phyloP scores from a whole-genome alignment of 345 rosid genomes.

The Kernera saxatilis region DNA sequence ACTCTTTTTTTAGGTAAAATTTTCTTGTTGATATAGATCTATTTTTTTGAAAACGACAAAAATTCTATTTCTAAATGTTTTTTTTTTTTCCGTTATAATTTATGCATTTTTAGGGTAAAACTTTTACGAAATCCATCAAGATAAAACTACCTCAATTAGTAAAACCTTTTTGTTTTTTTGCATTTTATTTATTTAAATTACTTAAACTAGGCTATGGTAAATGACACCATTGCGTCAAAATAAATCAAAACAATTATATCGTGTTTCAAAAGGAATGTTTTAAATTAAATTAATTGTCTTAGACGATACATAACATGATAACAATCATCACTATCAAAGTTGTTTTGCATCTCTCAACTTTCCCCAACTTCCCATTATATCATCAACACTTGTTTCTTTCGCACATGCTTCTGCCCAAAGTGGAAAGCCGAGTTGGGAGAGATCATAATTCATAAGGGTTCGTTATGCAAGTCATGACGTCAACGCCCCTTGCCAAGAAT shows the following conservation, averaged over 20 bases:
- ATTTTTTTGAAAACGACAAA: neutral
- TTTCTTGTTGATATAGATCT: neutral
- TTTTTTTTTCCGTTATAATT: neutral
- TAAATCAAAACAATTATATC: neutral
- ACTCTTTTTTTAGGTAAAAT: neutral
- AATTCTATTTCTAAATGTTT: neutral
- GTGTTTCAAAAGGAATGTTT: neutral
- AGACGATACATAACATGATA: constrained; percentile 12
- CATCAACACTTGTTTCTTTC: constrained; percentile 10
- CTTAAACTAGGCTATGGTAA: neutral
- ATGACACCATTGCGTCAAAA: neutral
- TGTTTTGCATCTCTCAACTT: neutral
- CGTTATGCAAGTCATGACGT: constrained; percentile 16
- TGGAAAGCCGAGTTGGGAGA: constrained; percentile 2
- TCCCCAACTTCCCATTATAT: neutral
- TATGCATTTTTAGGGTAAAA: neutral
- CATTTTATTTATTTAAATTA: too few species aligned
- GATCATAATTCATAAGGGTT: neutral
- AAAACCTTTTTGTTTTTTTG: neutral
- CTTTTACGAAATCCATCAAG: neutral
- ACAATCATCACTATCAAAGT: constrained; percentile 7
- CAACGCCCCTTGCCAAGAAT: neutral
- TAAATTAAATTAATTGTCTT: neutral
- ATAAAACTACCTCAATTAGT: neutral
- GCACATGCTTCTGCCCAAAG: constrained; percentile 3